Conservation (phyloP, 1,284 basidiomycete species). For the Rhodotorula sp. region DNA sequence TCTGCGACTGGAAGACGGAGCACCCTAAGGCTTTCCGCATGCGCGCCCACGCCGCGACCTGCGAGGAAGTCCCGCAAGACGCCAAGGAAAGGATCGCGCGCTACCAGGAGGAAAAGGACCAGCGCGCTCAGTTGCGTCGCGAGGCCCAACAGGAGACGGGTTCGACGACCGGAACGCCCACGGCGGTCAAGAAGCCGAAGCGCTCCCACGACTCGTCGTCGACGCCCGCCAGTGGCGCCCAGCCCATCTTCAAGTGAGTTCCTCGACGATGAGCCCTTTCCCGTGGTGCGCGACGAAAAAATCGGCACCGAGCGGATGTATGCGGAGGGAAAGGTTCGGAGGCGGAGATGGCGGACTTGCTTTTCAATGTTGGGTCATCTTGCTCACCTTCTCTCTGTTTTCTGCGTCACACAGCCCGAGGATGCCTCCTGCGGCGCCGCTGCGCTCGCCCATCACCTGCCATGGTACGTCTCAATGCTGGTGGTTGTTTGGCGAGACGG, state of each 20-base stretch:
- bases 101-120: constrained; percentile 26
- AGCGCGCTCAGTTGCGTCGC: constrained; percentile 17
- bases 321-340: background rate
- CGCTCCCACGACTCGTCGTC: constrained; percentile 4
- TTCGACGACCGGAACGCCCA: background rate
- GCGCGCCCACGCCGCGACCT: constrained; percentile 42
- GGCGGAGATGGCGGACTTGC: constrained; percentile 15
- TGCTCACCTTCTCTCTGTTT: background rate
- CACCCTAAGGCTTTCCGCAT: constrained; percentile 47
- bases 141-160: constrained; percentile 3
- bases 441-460: constrained; percentile 46
- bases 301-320: background rate
- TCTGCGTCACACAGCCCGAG: background rate
- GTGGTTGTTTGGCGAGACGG: too few species aligned
- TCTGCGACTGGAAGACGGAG: constrained; percentile 45
- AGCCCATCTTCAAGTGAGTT: background rate
- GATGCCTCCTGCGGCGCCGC: constrained; percentile 7
- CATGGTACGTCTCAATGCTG: constrained; percentile 40
- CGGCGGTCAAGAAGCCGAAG: constrained; percentile 20
- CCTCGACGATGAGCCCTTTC: background rate
- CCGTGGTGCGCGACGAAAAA: too few species aligned
- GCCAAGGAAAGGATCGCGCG: constrained; percentile 20
- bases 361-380: background rate
- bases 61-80: constrained; percentile 33
- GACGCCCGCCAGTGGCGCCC: background rate